These are phyloP conservation scores for Exophiala sp. DNA, from an alignment of 2,329 filamentous ascomycete genomes.

Conservation along the genomic window DNA sequence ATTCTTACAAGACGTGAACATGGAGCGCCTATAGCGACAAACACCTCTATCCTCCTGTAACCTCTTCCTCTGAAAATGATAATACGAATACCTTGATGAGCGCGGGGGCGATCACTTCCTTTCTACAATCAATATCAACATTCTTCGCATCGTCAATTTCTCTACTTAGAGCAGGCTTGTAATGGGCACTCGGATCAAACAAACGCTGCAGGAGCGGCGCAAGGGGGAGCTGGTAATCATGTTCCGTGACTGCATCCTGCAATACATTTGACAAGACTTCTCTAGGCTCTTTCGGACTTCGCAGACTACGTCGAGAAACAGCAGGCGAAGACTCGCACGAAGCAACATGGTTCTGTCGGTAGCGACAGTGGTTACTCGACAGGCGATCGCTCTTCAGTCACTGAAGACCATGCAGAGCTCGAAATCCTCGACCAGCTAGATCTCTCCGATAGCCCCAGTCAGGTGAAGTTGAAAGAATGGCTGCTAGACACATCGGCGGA, in stretches of 20 bases:
- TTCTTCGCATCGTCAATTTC: not conserved
- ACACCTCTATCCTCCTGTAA: conserved; percentile 9
- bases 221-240: conserved; percentile 75
- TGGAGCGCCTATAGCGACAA: conserved; percentile 17
- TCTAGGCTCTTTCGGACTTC: conserved; percentile 83
- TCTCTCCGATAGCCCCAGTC: conserved; percentile 66
- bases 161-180: conserved; percentile 16
- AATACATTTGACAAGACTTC: conserved; percentile 6
- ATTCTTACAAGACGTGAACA: conserved; percentile 3
- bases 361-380: conserved; percentile 43
- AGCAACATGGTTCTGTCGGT: conserved; percentile 36
- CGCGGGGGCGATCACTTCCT: conserved; percentile 34
- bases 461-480: conserved; percentile 69
- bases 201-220: conserved; percentile 72
- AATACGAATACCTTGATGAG: conserved; percentile 41
- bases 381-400: conserved; percentile 30
- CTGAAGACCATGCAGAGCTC: conserved; percentile 78
- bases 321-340: conserved; percentile 56
- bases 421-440: conserved; percentile 80
- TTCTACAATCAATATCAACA: conserved; percentile 12
- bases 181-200: conserved; percentile 56
- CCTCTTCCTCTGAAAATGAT: conserved; percentile 35
- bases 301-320: conserved; percentile 97
- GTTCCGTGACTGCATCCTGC: conserved; percentile 3
- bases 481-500: conserved; percentile 59